Conservation (phyloP, 345 rosid genomes). For the Hibiscus syriacus region DNA sequence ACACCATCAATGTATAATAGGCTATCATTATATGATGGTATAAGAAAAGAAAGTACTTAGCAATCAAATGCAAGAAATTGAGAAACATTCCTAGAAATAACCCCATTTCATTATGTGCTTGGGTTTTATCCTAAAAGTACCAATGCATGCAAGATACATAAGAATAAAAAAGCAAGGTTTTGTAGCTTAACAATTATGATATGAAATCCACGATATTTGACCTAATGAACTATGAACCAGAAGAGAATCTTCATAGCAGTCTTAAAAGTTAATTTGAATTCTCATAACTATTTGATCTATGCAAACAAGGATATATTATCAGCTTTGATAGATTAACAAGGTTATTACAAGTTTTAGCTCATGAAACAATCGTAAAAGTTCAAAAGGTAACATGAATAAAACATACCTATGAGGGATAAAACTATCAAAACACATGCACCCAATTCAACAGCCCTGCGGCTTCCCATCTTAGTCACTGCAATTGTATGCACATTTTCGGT, state of each 20-base stretch:
- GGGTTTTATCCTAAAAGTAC: not conserved
- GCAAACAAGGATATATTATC: not conserved
- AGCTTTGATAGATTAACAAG: not conserved
- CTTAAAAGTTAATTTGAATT: not conserved
- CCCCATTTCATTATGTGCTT: not conserved
- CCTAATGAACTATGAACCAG: not conserved
- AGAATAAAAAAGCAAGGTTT: too few relatives aligned
- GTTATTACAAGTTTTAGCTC: not conserved
- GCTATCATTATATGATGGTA: not conserved
- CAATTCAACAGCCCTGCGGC: conserved; percentile 85
- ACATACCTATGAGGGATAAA: conserved; percentile 80
- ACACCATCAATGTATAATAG: not conserved
- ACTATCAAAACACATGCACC: conserved; percentile 75
- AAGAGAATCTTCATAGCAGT: not conserved
- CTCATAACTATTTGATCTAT: not conserved
- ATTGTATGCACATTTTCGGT: conserved; percentile 98
- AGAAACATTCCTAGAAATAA: not conserved
- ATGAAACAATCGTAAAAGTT: conserved; percentile 7
- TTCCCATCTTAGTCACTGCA: conserved; percentile 98
- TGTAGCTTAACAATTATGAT: too few relatives aligned
- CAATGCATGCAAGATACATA: too few relatives aligned
- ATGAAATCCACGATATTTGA: too few relatives aligned
- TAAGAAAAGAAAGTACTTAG: not conserved
- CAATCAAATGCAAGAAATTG: not conserved
- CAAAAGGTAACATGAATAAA: not conserved